phyloP scores from a whole-genome alignment of 352 stramenopile species.

The Pythium scleroteichum region DNA sequence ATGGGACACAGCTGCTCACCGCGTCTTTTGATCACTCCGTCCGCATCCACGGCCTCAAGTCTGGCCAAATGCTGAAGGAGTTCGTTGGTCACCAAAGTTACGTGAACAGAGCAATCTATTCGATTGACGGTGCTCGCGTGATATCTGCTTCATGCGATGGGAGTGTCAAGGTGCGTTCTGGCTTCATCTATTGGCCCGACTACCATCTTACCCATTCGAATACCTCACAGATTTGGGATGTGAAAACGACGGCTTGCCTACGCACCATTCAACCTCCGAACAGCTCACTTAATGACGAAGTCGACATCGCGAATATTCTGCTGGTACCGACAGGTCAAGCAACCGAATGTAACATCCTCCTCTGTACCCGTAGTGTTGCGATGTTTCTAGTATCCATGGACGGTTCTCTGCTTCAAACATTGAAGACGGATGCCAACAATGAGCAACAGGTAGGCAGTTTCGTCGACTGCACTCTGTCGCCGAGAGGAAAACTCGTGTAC shows the following conservation, averaged over 20 bases:
- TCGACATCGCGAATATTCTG: slow-evolving; percentile 77
- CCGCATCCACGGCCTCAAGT: slow-evolving; percentile 93
- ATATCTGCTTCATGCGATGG: slow-evolving; percentile 91
- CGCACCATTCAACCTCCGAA: slow-evolving; percentile 69
- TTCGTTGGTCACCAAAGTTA: slow-evolving; percentile 93
- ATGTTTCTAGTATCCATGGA: slow-evolving; percentile 85
- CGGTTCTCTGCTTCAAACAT: slow-evolving; percentile 60
- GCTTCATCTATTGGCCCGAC: too few relatives aligned
- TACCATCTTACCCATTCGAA: too few relatives aligned
- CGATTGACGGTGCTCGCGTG: slow-evolving; percentile 62
- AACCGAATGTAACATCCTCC: slow-evolving; percentile 66
- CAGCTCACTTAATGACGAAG: slow-evolving; percentile 49
- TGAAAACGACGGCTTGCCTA: slow-evolving; percentile 81
- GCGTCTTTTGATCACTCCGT: slow-evolving; percentile 88
- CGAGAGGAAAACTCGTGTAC: slow-evolving; percentile 85
- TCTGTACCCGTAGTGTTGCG: slow-evolving; percentile 80
- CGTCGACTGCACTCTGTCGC: slow-evolving; percentile 82
- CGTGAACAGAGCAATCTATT: slow-evolving; percentile 90
- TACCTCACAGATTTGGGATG: slow-evolving; percentile 79
- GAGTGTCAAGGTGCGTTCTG: slow-evolving; percentile 69
- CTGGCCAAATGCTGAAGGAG: slow-evolving; percentile 91
- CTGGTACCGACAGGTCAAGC: slow-evolving; percentile 53
- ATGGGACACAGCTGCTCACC: slow-evolving; percentile 90
- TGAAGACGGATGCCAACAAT: slow-evolving; percentile 61
- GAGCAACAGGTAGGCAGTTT: slow-evolving; percentile 80